These are phyloP conservation scores for Boletus patriciae DNA, from an alignment of 768 basidiomycete species.

Conservation along the genomic window DNA sequence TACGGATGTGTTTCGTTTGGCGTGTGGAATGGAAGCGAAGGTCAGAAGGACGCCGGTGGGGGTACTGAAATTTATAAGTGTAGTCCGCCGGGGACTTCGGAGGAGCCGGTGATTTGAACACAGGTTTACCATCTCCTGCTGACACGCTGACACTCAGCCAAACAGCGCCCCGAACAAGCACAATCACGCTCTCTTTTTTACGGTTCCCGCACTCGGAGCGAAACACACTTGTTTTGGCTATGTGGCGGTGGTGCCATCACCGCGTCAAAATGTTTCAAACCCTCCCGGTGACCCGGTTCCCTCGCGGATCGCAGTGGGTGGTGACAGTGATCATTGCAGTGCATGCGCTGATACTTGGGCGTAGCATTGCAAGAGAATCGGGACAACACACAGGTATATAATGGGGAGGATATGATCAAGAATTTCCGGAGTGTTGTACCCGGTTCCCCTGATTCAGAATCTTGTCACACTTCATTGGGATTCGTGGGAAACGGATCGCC, in stretches of 20 bases:
- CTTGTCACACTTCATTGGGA: no score
- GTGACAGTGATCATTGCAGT: neutral
- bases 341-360: no score
- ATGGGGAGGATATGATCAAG: no score
- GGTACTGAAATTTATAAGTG: neutral
- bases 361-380: no score
- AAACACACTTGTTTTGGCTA: neutral
- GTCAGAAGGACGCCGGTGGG: neutral
- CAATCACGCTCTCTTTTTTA: neutral
- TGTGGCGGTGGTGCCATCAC: neutral
- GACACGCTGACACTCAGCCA: neutral
- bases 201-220: neutral
- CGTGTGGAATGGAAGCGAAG: neutral
- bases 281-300: no score
- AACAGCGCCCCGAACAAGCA: neutral
- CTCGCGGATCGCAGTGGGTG: neutral
- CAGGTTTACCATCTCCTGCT: neutral
- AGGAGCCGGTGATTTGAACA: neutral
- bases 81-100: neutral
- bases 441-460: no score
- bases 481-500: no score
- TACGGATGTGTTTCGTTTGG: no score
- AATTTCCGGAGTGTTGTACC: no score
- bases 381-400: no score
- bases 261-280: no score